phyloP scores from a whole-genome alignment of 495 filamentous ascomycete genomes.

The Penicillium soppii region DNA sequence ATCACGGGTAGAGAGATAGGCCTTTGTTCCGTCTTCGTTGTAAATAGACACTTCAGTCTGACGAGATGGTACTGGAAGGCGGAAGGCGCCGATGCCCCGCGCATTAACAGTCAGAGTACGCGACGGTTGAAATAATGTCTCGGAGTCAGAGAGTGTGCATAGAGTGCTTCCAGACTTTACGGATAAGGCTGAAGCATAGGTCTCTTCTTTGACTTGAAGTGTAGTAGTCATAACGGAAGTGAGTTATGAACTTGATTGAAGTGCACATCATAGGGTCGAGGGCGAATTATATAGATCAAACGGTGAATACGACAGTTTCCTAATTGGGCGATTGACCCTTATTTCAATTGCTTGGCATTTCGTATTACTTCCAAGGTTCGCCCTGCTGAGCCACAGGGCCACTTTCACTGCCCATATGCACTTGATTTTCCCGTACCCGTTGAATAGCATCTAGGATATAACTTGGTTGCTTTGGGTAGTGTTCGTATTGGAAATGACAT shows the following conservation, averaged over 20 bases:
- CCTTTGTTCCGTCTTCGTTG: conserved; percentile 27
- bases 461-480: too few relatives aligned
- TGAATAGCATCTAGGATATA: too few relatives aligned
- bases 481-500: too few relatives aligned
- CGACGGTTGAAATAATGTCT: conserved; percentile 7
- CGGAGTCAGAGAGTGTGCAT: conserved; percentile 1
- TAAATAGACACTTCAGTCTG: conserved; percentile 48
- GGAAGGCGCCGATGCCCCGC: conserved; percentile 40
- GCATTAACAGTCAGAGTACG: conserved; percentile 45
- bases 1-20: conserved; percentile 45
- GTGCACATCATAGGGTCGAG: too few relatives aligned
- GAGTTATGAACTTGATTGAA: too few relatives aligned
- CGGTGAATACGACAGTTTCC: conserved; percentile 23
- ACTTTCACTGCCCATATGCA: too few relatives aligned
- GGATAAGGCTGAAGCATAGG: conserved; percentile 9
- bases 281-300: neutral
- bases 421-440: too few relatives aligned
- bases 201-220: conserved; percentile 6
- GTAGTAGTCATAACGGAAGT: conserved; percentile 8
- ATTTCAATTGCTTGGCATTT: neutral
- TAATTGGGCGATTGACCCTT: conserved; percentile 9
- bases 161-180: conserved; percentile 10
- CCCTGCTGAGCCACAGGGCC: too few relatives aligned
- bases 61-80: conserved; percentile 39
- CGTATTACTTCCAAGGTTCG: neutral